Conservation (phyloP, 352 stramenopile species). For the Phytophthora pistaciae region DNA sequence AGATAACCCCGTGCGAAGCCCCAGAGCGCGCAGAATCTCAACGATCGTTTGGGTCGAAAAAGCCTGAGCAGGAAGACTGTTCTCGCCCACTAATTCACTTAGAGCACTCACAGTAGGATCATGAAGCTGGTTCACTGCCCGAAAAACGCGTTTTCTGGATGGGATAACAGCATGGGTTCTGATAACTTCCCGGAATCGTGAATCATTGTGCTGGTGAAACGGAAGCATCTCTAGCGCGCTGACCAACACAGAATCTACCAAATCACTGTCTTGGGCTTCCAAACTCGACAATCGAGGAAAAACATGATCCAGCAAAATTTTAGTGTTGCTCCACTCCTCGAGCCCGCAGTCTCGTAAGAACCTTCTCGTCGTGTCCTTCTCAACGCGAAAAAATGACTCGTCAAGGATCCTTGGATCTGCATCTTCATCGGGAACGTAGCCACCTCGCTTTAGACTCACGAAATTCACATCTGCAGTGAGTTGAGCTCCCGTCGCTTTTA, state of each 20-base stretch:
- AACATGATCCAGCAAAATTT: conserved; percentile 68
- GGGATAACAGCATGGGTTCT: conserved; percentile 56
- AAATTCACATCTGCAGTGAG: conserved; percentile 10
- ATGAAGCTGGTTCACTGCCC: conserved; percentile 63
- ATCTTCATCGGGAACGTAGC: conserved; percentile 50
- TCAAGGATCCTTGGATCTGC: conserved; percentile 58
- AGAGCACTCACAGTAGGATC: conserved; percentile 77
- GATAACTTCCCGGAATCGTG: conserved; percentile 58
- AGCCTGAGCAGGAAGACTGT: conserved; percentile 59
- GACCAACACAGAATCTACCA: conserved; percentile 66
- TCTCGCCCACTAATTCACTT: conserved; percentile 69
- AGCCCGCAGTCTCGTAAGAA: conserved; percentile 62
- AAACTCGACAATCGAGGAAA: conserved; percentile 58
- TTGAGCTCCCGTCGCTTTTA: not conserved
- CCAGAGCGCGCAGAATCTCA: conserved; percentile 61
- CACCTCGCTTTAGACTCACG: conserved; percentile 43
- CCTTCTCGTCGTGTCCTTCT: conserved; percentile 42
- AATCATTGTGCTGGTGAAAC: conserved; percentile 64
- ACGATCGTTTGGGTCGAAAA: conserved; percentile 63
- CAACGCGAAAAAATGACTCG: conserved; percentile 55
- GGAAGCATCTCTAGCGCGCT: conserved; percentile 52
- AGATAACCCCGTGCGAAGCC: conserved; percentile 66
- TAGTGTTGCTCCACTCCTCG: conserved; percentile 65
- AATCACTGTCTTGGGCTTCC: conserved; percentile 32
- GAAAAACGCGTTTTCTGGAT: conserved; percentile 62